Evolutionary conservation across 345 rosid genomes (phyloP), one percentile per base, ranked within the genome.

Genomic region (Clarkia xantiana): DNA sequence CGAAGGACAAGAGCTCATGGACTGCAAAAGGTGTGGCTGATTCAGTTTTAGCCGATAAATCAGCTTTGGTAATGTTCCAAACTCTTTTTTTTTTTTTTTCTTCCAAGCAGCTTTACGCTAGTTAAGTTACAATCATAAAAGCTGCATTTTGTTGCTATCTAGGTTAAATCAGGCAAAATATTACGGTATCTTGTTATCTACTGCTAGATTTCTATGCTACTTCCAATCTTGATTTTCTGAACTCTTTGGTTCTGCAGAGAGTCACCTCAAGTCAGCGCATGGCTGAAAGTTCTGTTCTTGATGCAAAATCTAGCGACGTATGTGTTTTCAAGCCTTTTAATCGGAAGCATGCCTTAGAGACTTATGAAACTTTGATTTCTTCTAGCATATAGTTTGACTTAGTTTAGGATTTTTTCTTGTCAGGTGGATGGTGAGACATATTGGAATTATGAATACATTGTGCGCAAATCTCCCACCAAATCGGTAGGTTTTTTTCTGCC

Each of bases 241-340:
- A 3, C 45, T 54, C 5, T 12, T 49, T 49, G 4, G 36, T 29
- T 29, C 36, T 67, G 62, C 84, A 90, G 97, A 82, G 91, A 55
- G 95, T 86, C 65, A 90, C 95, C 54, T 81, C 94, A 50, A 83
- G 76, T 77, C 95, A 83, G 69, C 95, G 88, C 29, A 64, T 82
- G 66, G 73, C 72, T 11, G 95, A 90, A 70, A 86, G 97, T 71
- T 83, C 88, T 15, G 79, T 90, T 68, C 86, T 86, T 56, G 94
- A 86, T 71, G 73, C 90, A 14, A 94, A 81, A 67, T 8, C 75
- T 52, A 65, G 63, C 39, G 68, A 71, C 59, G 97, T 90, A 71
- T 71, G n/a, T n/a, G 74, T 47, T 63, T 49, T 13, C 39, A 59
- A 51, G 41, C 41, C 63, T 29, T 29, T 29, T 29, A 29, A 5